Base-by-base conservation (phyloP, 2,329 filamentous ascomycete species). In the Teratosphaeria pseudoeucalypti region DNA sequence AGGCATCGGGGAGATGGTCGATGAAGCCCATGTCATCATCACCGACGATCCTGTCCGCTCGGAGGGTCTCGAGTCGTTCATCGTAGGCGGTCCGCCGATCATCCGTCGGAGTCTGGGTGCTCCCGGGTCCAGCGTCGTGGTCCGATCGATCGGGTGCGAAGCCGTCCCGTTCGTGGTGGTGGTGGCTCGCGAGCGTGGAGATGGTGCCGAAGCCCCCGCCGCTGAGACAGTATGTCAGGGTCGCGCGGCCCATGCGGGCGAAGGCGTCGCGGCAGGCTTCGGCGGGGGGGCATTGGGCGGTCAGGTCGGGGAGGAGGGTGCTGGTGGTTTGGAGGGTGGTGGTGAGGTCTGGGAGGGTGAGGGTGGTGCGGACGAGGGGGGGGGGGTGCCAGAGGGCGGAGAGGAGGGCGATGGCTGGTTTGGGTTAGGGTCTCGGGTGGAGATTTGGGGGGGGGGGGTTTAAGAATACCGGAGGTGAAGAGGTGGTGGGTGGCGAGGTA, bases 341-440 rank as follows among this genome's bases (percentile, higher is more conserved):
- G 72, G 97, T 92, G n/a, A 97, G 91, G 72, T 97, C 92, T 69
- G 97, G 92, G 77, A 96, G 88, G 7, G 88, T 89, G 74, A 97
- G 78, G 59, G 89, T 85, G 72, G 88, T 91, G 67, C 92, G 84
- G 56, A 97, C 92, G 58, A 90, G 82, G 6, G 90, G 85, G 6
- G 90, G 85, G 11, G 92, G 96, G 74, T 97, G 92, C 92, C 92
- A 97, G 60, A 97, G 94, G 23, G 94, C 92, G 74, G 96, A 97
- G 2, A 97, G 81, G 73, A 96, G 97, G 27, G 92, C 95, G 61
- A 97, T 86, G 56, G 83, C 83, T 85, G 66, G 23, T 23, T 23
- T 23, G 23, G 23, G 23, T 23, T 23, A 23, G 23, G n/a, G n/a
- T n/a, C n/a, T n/a, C n/a, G n/a, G n/a, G 23, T 23, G 23, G 23